A percentile compares a stretch with the other conserved stretches of the same genome.
Evolutionary conservation across 768 basidiomycete genomes (phyloP).

Genomic region (Pleurotus sapidus): DNA sequence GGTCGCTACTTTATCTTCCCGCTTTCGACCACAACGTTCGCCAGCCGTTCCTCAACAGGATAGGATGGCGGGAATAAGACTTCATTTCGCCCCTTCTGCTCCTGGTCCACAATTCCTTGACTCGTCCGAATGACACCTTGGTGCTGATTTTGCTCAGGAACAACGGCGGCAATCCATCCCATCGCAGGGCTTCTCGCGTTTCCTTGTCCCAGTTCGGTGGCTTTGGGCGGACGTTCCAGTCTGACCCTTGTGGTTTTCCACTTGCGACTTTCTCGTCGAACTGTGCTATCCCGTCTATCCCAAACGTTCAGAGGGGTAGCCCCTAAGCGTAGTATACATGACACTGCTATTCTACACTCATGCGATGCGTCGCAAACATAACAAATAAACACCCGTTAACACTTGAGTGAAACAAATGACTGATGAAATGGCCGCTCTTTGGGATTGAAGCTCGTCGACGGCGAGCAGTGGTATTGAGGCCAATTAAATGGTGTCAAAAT

Average conservation of each 20-base stretch:
- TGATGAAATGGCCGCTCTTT: no score
- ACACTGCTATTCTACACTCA: no score
- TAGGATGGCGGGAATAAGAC: slow-evolving; percentile 22
- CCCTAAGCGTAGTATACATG: slow-evolving; percentile 47
- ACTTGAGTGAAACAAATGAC: no score
- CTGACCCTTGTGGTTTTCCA: slow-evolving; percentile 40
- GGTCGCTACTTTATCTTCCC: slow-evolving; percentile 53
- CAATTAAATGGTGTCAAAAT: no score
- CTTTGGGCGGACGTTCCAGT: slow-evolving; percentile 44
- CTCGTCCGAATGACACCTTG: slow-evolving; percentile 62
- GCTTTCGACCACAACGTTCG: slow-evolving; percentile 39
- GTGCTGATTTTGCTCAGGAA: slow-evolving; percentile 28
- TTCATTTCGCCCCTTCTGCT: slow-evolving; percentile 26
- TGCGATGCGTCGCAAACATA: no score
- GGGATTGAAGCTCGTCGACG: no score
- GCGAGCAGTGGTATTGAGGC: no score
- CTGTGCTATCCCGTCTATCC: slow-evolving; percentile 84
- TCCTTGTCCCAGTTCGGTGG: slow-evolving; percentile 68
- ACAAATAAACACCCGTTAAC: no score
- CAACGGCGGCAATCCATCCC: slow-evolving; percentile 72
- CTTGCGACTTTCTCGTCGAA: slow-evolving; percentile 38
- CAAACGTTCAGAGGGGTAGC: slow-evolving; percentile 76
- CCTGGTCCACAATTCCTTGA: slow-evolving; percentile 47
- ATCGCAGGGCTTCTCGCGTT: slow-evolving; percentile 51
- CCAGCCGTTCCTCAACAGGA: slow-evolving; percentile 17